A percentile compares a stretch with the other conserved stretches of the same genome.
Evolutionary conservation across 768 basidiomycete species (phyloP).

Genomic region (Pleurotus sapidus): DNA sequence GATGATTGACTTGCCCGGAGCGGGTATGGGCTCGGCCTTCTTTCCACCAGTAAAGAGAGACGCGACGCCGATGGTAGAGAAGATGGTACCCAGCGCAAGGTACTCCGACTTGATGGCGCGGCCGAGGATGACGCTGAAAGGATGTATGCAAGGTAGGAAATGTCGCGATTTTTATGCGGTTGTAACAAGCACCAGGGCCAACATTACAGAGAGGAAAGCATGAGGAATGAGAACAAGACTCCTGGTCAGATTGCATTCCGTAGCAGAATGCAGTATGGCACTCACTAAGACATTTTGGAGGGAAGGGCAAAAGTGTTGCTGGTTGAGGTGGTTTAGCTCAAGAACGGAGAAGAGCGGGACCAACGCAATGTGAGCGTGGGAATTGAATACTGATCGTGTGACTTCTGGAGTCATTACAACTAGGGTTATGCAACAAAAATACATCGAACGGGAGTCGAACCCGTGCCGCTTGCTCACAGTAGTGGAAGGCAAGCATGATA

Average conservation of each 20-base stretch:
- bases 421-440: not conserved
- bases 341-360: constrained; percentile 3
- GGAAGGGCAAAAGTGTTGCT: not conserved
- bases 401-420: not conserved
- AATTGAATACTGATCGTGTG: not conserved
- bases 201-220: not conserved
- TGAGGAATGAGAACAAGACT: not conserved
- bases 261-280: not conserved
- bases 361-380: not conserved
- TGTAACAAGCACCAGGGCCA: not conserved
- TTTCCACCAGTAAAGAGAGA: constrained; percentile 56
- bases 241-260: not conserved
- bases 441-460: too few species aligned
- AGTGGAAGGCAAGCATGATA: too few species aligned
- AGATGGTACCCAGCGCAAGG: constrained; percentile 68
- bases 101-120: constrained; percentile 81
- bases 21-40: constrained; percentile 37
- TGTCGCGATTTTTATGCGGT: not conserved
- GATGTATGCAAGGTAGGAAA: not conserved
- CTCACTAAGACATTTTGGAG: constrained; percentile 7
- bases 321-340: not conserved
- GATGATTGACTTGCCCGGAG: constrained; percentile 35
- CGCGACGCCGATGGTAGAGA: constrained; percentile 47
- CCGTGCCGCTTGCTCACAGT: too few species aligned
- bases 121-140: constrained; percentile 67